Evolutionary conservation across 305 asterid species (phyloP).

Genomic region (Euphrasia arctica): DNA sequence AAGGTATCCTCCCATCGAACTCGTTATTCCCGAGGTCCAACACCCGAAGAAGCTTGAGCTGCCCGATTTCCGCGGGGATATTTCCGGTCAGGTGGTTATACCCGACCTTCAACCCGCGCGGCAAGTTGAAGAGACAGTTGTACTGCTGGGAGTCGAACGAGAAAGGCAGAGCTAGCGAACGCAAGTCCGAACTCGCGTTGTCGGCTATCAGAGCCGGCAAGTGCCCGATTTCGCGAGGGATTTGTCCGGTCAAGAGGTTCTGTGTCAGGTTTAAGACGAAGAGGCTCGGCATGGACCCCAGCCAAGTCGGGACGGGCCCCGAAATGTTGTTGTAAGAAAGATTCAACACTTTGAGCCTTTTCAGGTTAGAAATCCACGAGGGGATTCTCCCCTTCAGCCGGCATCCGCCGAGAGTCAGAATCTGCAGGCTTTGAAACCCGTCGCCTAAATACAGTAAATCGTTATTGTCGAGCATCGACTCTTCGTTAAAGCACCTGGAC

Average conservation of each 20-base stretch:
- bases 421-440: conserved; percentile 51
- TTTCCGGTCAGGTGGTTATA: conserved; percentile 44
- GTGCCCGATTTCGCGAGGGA: conserved; percentile 50
- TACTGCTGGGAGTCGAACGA: conserved; percentile 42
- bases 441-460: conserved; percentile 26
- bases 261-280: conserved; percentile 55
- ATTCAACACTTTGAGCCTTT: conserved; percentile 47
- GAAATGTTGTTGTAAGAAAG: conserved; percentile 46
- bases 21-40: conserved; percentile 43
- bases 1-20: conserved; percentile 48
- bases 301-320: conserved; percentile 57
- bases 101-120: conserved; percentile 44
- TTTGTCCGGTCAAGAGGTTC: conserved; percentile 54
- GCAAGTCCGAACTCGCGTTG: conserved; percentile 23
- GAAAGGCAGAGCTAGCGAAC: conserved; percentile 73
- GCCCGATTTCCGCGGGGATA: conserved; percentile 52
- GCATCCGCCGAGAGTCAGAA: conserved; percentile 62
- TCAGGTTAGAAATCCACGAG: conserved; percentile 42
- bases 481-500: conserved; percentile 56
- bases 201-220: conserved; percentile 16
- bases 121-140: conserved; percentile 48
- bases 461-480: conserved; percentile 39
- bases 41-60: conserved; percentile 34
- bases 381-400: conserved; percentile 50
- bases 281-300: conserved; percentile 50